phyloP scores from a whole-genome alignment of 495 filamentous ascomycete species.

The Penicillium atrosanguineum region DNA sequence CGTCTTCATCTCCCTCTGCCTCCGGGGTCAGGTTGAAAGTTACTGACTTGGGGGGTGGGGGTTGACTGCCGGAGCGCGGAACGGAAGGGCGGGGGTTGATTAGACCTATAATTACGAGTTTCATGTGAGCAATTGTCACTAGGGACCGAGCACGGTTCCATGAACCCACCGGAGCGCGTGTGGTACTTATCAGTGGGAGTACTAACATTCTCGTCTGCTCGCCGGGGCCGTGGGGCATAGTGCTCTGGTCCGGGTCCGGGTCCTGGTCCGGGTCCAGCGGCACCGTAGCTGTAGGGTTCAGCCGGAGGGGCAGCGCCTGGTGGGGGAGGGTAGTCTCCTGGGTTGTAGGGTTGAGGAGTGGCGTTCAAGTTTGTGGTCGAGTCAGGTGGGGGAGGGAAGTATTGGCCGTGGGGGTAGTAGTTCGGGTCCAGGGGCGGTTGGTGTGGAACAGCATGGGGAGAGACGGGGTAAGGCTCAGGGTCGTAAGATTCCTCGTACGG shows the following conservation, averaged over 20 bases:
- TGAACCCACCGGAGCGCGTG: slow-evolving; percentile 45
- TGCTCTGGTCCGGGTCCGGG: slow-evolving; percentile 35
- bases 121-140: slow-evolving; percentile 6
- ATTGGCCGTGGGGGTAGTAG: slow-evolving; percentile 40
- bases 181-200: slow-evolving; percentile 37
- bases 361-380: slow-evolving; percentile 31
- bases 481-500: slow-evolving; percentile 45
- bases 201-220: slow-evolving; percentile 59
- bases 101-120: slow-evolving; percentile 21
- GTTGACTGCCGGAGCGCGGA: slow-evolving; percentile 25
- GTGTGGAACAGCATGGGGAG: slow-evolving; percentile 22
- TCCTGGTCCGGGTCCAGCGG: slow-evolving; percentile 35
- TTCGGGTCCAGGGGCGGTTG: slow-evolving; percentile 26
- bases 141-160: slow-evolving; percentile 21
- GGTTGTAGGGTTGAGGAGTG: slow-evolving; percentile 33
- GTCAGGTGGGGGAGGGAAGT: slow-evolving; percentile 45
- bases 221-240: slow-evolving; percentile 42
- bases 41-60: slow-evolving; percentile 34
- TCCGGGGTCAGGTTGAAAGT: slow-evolving; percentile 32
- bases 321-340: slow-evolving; percentile 46
- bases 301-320: slow-evolving; percentile 41
- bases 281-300: slow-evolving; percentile 45
- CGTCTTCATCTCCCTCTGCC: slow-evolving; percentile 6
- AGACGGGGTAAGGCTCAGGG: slow-evolving; percentile 39
- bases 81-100: slow-evolving; percentile 5